Conservation (phyloP, 73 alveolate species). For the Blepharisma stoltei region DNA sequence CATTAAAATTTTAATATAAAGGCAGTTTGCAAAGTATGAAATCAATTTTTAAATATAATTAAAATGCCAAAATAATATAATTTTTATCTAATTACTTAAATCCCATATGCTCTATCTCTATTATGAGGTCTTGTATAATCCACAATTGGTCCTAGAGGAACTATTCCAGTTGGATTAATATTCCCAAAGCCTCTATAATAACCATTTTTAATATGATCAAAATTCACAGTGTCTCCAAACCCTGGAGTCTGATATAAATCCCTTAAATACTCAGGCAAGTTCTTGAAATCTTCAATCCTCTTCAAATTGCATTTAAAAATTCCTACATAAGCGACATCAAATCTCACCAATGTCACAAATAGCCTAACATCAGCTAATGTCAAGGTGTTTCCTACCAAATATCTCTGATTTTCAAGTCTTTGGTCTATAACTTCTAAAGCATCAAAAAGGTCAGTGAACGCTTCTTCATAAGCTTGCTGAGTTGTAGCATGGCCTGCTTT, state of each 20-base stretch:
- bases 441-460: conserved; percentile 34
- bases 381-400: conserved; percentile 12
- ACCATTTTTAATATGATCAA: conserved; percentile 50
- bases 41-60: too few species aligned
- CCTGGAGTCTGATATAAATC: conserved; percentile 33
- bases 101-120: not conserved
- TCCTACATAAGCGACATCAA: conserved; percentile 54
- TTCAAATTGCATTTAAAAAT: conserved; percentile 51
- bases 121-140: conserved; percentile 38
- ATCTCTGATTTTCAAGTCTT: conserved; percentile 23
- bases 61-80: too few species aligned
- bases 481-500: conserved; percentile 51
- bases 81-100: too few species aligned
- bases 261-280: conserved; percentile 36
- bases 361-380: conserved; percentile 33
- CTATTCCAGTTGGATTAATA: conserved; percentile 39
- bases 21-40: too few species aligned
- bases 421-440: conserved; percentile 40
- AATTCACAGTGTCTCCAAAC: conserved; percentile 35
- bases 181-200: conserved; percentile 46
- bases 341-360: conserved; percentile 51
- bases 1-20: too few species aligned
- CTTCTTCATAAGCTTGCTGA: conserved; percentile 51
- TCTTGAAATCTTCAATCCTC: conserved; percentile 49
- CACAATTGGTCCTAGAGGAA: conserved; percentile 51